phyloP scores from a whole-genome alignment of 208 protist genomes.

The Crithidia bombi region DNA sequence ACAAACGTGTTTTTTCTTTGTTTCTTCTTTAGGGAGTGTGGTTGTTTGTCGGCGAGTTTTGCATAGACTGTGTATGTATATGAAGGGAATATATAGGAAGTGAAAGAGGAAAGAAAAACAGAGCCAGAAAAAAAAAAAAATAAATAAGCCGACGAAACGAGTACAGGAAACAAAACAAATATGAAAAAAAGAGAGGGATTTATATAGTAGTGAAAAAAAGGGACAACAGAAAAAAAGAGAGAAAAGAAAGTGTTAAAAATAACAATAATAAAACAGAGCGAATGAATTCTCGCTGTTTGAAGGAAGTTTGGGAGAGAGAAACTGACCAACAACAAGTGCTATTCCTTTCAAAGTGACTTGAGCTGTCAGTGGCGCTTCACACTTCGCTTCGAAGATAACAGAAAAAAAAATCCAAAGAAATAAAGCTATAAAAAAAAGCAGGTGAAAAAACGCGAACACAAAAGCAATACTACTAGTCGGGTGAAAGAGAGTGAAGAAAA shows the following conservation, averaged over 20 bases:
- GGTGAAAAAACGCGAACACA: neutral
- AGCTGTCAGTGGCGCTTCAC: neutral
- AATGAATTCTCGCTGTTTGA: constrained; percentile 1
- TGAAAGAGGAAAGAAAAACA: constrained; percentile 11
- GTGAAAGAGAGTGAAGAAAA: constrained; percentile 1
- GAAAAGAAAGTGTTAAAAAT: neutral
- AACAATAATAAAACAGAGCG: neutral
- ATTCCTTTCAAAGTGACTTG: neutral
- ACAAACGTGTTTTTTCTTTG: neutral
- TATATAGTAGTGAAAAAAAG: no score
- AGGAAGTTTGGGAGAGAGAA: neutral
- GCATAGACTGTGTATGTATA: neutral
- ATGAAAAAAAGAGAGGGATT: neutral
- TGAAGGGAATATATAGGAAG: neutral
- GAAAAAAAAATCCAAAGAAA: neutral
- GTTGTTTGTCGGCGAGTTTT: neutral
- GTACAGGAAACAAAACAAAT: no score
- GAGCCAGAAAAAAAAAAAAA: neutral
- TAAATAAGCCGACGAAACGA: constrained; percentile 1
- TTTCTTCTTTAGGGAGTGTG: neutral
- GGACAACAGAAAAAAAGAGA: neutral
- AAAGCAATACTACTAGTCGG: neutral
- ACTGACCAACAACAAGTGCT: neutral
- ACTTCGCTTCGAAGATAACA: neutral
- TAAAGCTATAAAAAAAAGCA: neutral